Base-by-base conservation (phyloP, 2,329 filamentous ascomycete species). In the Phaeosphaeria sp. region DNA sequence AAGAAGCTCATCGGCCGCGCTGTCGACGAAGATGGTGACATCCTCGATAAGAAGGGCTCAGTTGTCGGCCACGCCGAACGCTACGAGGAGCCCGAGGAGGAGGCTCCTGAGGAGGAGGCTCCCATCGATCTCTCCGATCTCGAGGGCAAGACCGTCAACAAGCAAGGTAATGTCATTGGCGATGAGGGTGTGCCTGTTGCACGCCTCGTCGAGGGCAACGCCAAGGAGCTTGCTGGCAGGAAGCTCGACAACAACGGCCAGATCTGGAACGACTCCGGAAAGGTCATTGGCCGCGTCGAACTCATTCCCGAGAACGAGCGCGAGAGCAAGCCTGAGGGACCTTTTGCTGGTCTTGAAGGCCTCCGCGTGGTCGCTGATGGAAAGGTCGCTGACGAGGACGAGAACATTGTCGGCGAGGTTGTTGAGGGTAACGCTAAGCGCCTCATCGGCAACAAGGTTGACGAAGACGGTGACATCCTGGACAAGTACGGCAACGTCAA, bases 171-270 rank as follows among this genome's bases (percentile, higher is more conserved):
- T 27, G 79, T 84, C 65, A 82, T 84, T 60, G 81, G 80, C 46
- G 78, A 81, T 47, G 79, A 82, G 56, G 80, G 80, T 43, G 78
- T 82, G 4, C 81, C 81, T n/a, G 74, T 85, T 59, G 90, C 87
- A 36, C 85, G 87, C 41, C 83, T 92, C 1, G 76, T 91, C 20
- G 88, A 91, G 71, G 90, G 90, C 15, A 85, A 89, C 59, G 71
- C 85, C 36, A 85, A 85, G 74, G 82, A 84, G 53, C 83, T 92
- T 43, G 78, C 87, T 10, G 89, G 89, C 25, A 87, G 85, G 68
- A 89, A 89, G 84, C 87, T 88, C 68, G 88, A 92, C 73, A 89
- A 87, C 75, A 79, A 90, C 27, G 90, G 90, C 36, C 86, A 90
- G 69, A 85, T 92, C 63, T 86, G 88, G 79, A 90, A 89, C 71